Base-by-base conservation (phyloP, 2,329 filamentous ascomycete genomes). In the Ampelomyces quisqualis region DNA sequence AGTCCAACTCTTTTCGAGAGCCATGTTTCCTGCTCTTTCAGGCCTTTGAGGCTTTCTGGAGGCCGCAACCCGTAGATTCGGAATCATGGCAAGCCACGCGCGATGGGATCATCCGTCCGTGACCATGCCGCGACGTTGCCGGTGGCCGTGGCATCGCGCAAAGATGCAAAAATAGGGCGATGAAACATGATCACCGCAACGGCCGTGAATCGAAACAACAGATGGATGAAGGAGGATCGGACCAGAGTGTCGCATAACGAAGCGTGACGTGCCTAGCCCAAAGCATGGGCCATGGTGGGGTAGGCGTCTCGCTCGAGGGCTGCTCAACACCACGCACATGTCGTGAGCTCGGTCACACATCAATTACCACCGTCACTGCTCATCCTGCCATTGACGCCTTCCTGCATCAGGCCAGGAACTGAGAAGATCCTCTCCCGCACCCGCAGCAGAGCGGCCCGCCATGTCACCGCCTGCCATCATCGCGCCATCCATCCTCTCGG, bases 381-480 rank as follows among this genome's bases (percentile, higher is more conserved):
- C 39, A 17, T 31, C 33, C 28, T 37, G 31, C 49, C 35, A 55
- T 60, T 56, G 55, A 51, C 44, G 46, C 49, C 39, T 19, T 36
- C 14, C 28, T 21, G 33, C 44, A 40, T 44, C 47, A 49, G 15
- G n/a, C 34, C 34, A 15, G 19, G 33, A 35, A 23, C 41, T 24
- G 19, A 29, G 33, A 38, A n/a, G n/a, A n/a, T n/a, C n/a, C 20
- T 24, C 43, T 14, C 38, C 36, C 37, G 11, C 43, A 44, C 33
- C 31, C 35, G 11, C 48, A 47, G 31, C 41, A 52, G 40, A 56
- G 40, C 56, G 56, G 50, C 56, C 55, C 60, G 74, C 28, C 46
- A 97, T 97, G 91, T 77, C 88, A 42, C 93, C 91, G 17, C 82
- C 85, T 49, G 87, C 93, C 33, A 96, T 98, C 69, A 95, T 98